These are phyloP conservation scores for Xylariales sp. DNA, from an alignment of 2,329 filamentous ascomycete genomes.

Conservation along the genomic window DNA sequence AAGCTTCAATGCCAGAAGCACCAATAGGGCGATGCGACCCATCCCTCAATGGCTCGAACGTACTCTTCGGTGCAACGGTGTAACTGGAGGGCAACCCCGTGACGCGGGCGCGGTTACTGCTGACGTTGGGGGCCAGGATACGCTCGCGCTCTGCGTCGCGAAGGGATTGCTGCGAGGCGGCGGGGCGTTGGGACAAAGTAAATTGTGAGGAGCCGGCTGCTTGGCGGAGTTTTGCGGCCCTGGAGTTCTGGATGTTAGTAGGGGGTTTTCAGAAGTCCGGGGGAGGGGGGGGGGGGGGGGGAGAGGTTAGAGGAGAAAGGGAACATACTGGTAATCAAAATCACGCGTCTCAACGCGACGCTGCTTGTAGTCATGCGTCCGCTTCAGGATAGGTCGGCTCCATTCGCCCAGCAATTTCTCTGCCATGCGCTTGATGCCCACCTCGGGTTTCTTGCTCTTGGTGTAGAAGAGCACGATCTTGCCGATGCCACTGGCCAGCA, in stretches of 20 bases:
- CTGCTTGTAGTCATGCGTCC: constrained; percentile 93
- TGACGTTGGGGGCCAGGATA: constrained; percentile 50
- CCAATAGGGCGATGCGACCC: constrained; percentile 57
- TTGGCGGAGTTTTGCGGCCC: constrained; percentile 50
- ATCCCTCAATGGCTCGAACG: constrained; percentile 48
- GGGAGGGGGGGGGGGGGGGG: too few species aligned
- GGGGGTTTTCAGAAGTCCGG: too few species aligned
- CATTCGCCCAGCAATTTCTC: constrained; percentile 91
- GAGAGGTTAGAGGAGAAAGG: too few species aligned
- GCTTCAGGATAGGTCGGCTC: constrained; percentile 90
- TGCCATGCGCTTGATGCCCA: constrained; percentile 86
- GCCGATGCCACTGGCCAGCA: constrained; percentile 88
- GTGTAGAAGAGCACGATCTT: constrained; percentile 98
- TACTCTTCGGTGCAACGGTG: constrained; percentile 57
- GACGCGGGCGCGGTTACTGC: constrained; percentile 53
- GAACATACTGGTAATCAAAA: constrained; percentile 57
- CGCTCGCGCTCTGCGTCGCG: constrained; percentile 52
- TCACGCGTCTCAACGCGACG: constrained; percentile 61
- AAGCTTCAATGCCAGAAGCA: constrained; percentile 59
- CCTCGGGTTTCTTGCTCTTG: constrained; percentile 84
- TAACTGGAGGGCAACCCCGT: constrained; percentile 52
- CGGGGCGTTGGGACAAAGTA: constrained; percentile 45
- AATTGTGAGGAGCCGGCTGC: constrained; percentile 38
- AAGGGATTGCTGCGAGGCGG: constrained; percentile 24
- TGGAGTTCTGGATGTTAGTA: too few species aligned